phyloP scores from a whole-genome alignment of 805 yeast genomes.

The Kregervanrija fluxuum region DNA sequence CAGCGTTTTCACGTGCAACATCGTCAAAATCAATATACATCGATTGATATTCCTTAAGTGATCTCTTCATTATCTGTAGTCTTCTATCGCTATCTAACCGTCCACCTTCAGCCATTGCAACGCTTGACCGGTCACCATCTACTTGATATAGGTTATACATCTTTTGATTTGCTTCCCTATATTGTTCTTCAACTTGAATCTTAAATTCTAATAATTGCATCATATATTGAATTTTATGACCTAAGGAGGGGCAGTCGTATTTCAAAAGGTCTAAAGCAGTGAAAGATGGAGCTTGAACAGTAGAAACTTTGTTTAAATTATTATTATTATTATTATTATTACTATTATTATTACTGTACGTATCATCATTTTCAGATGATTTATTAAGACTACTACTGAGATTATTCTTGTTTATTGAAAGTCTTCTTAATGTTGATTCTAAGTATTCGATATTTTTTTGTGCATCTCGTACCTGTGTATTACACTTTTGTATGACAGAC shows the following conservation, averaged over 20 bases:
- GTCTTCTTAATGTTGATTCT: slow-evolving; percentile 64
- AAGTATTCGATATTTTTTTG: slow-evolving; percentile 86
- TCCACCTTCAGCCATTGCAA: slow-evolving; percentile 86
- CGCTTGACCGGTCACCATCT: slow-evolving; percentile 84
- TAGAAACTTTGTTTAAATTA: neutral
- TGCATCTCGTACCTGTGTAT: slow-evolving; percentile 84
- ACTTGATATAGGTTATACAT: slow-evolving; percentile 75
- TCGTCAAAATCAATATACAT: slow-evolving; percentile 73
- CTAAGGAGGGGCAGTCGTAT: slow-evolving; percentile 90
- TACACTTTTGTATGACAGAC: slow-evolving; percentile 84
- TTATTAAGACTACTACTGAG: slow-evolving; percentile 4
- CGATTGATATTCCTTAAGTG: slow-evolving; percentile 82
- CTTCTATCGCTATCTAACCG: slow-evolving; percentile 77
- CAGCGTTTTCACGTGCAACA: slow-evolving; percentile 56
- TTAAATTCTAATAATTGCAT: slow-evolving; percentile 91
- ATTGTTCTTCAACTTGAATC: slow-evolving; percentile 88
- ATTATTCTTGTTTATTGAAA: slow-evolving; percentile 31
- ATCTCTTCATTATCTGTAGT: slow-evolving; percentile 73
- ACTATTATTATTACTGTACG: too few relatives aligned
- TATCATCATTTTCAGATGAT: slow-evolving; percentile 1
- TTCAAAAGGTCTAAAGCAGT: slow-evolving; percentile 77
- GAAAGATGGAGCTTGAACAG: slow-evolving; percentile 36
- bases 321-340: neutral
- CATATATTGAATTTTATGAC: slow-evolving; percentile 93
- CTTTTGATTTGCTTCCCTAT: slow-evolving; percentile 87